These are phyloP conservation scores for Aspergillus ruber DNA, from an alignment of 2,329 filamentous ascomycete genomes.

Conservation along the genomic window DNA sequence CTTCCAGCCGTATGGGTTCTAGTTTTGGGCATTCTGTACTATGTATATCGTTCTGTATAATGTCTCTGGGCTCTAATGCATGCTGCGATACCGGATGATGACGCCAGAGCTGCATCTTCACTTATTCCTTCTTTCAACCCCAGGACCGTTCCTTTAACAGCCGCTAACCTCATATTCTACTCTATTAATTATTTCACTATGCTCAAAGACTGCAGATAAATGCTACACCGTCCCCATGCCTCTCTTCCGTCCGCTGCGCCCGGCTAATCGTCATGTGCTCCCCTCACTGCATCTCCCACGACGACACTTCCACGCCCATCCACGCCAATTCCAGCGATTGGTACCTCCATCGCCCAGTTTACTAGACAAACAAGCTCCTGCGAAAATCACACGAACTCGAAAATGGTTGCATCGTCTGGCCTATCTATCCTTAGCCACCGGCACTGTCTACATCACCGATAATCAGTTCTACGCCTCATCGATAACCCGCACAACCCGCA, in stretches of 20 bases:
- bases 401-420: constrained; percentile 73
- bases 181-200: not conserved
- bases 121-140: not conserved
- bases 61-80: not conserved
- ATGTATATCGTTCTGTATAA: not conserved
- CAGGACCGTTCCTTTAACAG: not conserved
- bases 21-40: not conserved
- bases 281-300: constrained; percentile 10
- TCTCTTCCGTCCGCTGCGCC: constrained; percentile 9
- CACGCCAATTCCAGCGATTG: constrained; percentile 55
- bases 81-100: not conserved
- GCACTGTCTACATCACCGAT: constrained; percentile 63
- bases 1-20: constrained; percentile 15
- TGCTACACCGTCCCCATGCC: constrained; percentile 7
- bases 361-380: constrained; percentile 63
- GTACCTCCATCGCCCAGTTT: constrained; percentile 72
- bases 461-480: constrained; percentile 70
- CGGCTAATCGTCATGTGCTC: not conserved
- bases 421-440: constrained; percentile 54
- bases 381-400: constrained; percentile 60
- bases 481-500: constrained; percentile 69
- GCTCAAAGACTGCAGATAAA: not conserved
- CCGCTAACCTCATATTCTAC: not conserved
- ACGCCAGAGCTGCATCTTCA: not conserved
- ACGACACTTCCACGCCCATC: constrained; percentile 30